A percentile compares a stretch with the other conserved stretches of the same genome.
These are phyloP conservation scores for Lichtheimia hyalospora DNA, from an alignment of 371 early-diverging fungal species.

Conservation along the genomic window DNA sequence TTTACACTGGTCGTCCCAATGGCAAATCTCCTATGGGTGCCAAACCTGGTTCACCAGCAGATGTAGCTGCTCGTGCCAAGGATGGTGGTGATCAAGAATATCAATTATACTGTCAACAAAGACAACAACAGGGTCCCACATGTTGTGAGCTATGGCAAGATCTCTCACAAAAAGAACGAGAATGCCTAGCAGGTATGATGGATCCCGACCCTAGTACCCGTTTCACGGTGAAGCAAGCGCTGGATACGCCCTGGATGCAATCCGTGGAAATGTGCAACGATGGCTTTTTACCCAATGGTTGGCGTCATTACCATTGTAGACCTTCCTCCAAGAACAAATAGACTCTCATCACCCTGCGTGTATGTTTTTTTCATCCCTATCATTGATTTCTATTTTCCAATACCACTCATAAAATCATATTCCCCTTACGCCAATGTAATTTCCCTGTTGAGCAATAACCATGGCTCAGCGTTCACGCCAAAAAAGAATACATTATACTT, in stretches of 20 bases:
- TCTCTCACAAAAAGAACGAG: conserved; percentile 22
- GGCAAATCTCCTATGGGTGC: conserved; percentile 42
- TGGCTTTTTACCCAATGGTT: conserved; percentile 38
- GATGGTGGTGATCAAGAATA: conserved; percentile 39
- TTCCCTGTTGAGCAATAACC: too few species aligned
- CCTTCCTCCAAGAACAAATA: conserved; percentile 11
- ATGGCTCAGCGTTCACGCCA: too few species aligned
- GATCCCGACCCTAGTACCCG: conserved; percentile 51
- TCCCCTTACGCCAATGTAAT: too few species aligned
- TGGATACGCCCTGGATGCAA: conserved; percentile 48
- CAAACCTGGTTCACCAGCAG: conserved; percentile 46
- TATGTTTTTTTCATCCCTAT: too few species aligned
- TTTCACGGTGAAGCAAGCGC: conserved; percentile 41
- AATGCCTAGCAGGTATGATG: conserved; percentile 44
- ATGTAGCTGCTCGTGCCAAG: conserved; percentile 23
- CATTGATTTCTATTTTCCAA: too few species aligned
- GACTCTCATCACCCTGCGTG: background rate
- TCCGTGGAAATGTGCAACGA: conserved; percentile 44
- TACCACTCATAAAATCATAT: too few species aligned
- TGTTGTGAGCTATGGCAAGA: conserved; percentile 26
- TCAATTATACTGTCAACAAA: conserved; percentile 22
- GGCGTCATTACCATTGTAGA: conserved; percentile 37
- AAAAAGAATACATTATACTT: too few species aligned
- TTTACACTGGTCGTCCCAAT: conserved; percentile 55
- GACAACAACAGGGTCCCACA: conserved; percentile 7